These are phyloP conservation scores for Gelatoporia subvermispora DNA, from an alignment of 768 basidiomycete species.

Conservation along the genomic window DNA sequence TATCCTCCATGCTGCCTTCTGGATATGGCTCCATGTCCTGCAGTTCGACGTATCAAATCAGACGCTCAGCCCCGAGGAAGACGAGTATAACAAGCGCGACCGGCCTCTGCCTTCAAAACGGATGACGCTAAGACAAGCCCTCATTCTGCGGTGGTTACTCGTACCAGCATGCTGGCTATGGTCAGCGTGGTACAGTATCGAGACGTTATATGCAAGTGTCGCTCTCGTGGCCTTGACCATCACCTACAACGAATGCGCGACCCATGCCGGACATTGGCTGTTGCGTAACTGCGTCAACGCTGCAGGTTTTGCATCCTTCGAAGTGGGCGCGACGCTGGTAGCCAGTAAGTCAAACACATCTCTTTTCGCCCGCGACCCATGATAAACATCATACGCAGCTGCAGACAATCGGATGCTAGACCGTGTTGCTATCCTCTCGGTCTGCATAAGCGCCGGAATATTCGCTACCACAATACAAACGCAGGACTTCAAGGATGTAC, in stretches of 20 bases:
- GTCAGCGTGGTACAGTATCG: constrained; percentile 8
- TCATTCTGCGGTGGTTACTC: constrained; percentile 16
- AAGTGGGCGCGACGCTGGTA: constrained; percentile 21
- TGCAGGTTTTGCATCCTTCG: constrained; percentile 14
- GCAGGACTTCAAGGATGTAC: constrained; percentile 11
- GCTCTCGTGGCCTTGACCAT: constrained; percentile 11
- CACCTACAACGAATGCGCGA: constrained; percentile 18
- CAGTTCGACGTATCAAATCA: constrained; percentile 26
- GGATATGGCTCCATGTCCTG: constrained; percentile 27
- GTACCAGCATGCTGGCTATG: constrained; percentile 13
- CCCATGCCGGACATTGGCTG: constrained; percentile 13
- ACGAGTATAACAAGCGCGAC: constrained; percentile 20
- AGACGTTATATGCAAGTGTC: constrained; percentile 10
- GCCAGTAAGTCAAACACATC: constrained; percentile 4
- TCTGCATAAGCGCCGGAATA: constrained; percentile 24
- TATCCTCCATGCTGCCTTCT: constrained; percentile 13
- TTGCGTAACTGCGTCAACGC: constrained; percentile 14
- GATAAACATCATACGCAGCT: neutral
- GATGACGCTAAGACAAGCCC: constrained; percentile 13
- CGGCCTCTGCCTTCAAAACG: constrained; percentile 21
- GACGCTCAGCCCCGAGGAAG: constrained; percentile 19
- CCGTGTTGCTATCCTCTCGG: constrained; percentile 12
- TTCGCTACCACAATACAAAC: constrained; percentile 34
- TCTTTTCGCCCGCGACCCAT: no score
- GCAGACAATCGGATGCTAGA: constrained; percentile 14